Evolutionary conservation across 768 basidiomycete genomes (phyloP).

Genomic region (Russula compacta): DNA sequence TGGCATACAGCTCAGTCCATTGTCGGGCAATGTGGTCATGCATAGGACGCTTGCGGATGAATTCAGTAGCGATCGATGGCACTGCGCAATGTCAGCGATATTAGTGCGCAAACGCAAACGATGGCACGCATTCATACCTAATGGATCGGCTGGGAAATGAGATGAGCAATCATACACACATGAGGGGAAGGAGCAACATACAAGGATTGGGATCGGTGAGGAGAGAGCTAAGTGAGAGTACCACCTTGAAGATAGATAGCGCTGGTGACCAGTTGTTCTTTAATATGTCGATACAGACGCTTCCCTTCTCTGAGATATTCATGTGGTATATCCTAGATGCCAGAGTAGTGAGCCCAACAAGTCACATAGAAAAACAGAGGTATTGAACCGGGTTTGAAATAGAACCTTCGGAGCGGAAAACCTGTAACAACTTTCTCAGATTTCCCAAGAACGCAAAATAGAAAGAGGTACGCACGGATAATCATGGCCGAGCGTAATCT

Average conservation of each 20-base stretch:
- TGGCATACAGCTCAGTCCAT: conserved; percentile 31
- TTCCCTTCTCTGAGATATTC: conserved; percentile 77
- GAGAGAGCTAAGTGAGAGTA: conserved; percentile 86
- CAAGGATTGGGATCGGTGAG: conserved; percentile 92
- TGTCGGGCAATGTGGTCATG: conserved; percentile 35
- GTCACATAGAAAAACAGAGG: conserved; percentile 8
- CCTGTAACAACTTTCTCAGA: conserved; percentile 28
- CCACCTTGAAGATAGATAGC: conserved; percentile 87
- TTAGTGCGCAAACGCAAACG: neutral
- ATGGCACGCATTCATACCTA: conserved; percentile 7
- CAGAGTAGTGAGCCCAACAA: neutral
- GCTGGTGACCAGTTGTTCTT: conserved; percentile 95
- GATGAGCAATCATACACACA: neutral
- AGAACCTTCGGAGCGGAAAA: conserved; percentile 74
- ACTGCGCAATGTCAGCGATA: conserved; percentile 19
- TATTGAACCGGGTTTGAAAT: conserved; percentile 58
- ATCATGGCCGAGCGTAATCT: conserved; percentile 57
- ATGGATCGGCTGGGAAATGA: conserved; percentile 16
- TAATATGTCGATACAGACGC: conserved; percentile 83
- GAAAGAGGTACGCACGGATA: conserved; percentile 53
- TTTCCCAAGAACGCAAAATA: neutral
- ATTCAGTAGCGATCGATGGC: conserved; percentile 27
- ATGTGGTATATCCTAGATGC: conserved; percentile 74
- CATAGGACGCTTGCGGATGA: conserved; percentile 25
- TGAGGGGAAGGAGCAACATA: conserved; percentile 31